Evolutionary conservation across 2,329 filamentous ascomycete species (phyloP), one percentile per base, ranked within the genome.

Genomic region (Fusarium verticillioides): DNA sequence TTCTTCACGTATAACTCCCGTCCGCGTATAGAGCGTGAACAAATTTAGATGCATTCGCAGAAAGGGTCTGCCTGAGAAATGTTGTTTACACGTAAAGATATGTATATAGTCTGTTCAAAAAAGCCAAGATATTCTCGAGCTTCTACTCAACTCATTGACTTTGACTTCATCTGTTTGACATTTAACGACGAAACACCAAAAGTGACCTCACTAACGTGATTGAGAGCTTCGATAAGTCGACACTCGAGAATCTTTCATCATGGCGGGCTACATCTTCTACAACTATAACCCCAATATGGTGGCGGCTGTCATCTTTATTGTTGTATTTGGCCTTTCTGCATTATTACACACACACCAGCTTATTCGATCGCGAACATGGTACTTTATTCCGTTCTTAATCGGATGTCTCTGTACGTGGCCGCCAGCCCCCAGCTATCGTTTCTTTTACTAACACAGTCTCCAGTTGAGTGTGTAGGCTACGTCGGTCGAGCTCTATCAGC

Each of bases 311-410:
- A 73, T 84, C 19, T 86, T 86, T 54, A 78, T 83, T 18, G 76
- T 80, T 8, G 59, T 87, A 23, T 85, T 87, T 71, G 77, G 78
- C 3, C 12, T 74, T 26, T 80, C 85, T 9, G 81, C 83, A 1
- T 43, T 79, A 1, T 60, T 83, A 1, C 86, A 87, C 72, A 62
- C 76, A 9, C 83, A 78, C 28, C 84, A 85, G 58, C 72, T 87
- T 39, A 30, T 82, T 30, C 77, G 78, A 26, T 78, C 81, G 6
- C 80, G 84, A 59, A 85, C 85, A 13, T 88, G 86, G 85, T 89
- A 87, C 76, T 85, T 87, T 72, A 85, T 86, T 6, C 85, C 87
- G 0, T 85, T 89, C 44, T 73, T 86, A 7, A 79, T 89, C 30
- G 87, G 88, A n/a, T 86, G 86, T 49, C 66, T 85, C n/a, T 87